Percentiles rank a stretch among this genome's conserved stretches.
phyloP scores from a whole-genome alignment of 768 basidiomycete genomes.

The Amylocystis lapponica region DNA sequence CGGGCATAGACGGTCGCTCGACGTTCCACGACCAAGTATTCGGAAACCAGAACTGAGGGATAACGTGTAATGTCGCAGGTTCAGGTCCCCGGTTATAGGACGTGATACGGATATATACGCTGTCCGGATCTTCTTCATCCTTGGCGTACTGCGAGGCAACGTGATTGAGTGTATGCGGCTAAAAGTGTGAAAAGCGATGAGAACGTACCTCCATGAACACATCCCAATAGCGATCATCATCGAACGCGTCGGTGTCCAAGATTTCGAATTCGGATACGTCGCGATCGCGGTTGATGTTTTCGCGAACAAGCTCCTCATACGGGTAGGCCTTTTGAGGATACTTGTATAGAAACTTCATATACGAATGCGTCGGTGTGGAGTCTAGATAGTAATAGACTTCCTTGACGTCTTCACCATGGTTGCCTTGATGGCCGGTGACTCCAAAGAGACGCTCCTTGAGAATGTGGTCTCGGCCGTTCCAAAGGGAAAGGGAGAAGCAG shows the following conservation, averaged over 20 bases:
- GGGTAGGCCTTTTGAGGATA: constrained; percentile 92
- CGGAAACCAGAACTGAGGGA: constrained; percentile 96
- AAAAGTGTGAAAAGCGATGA: constrained; percentile 1
- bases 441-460: constrained; percentile 97
- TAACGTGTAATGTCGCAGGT: constrained; percentile 86
- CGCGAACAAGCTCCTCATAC: constrained; percentile 87
- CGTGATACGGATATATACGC: constrained; percentile 89
- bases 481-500: constrained; percentile 85
- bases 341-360: constrained; percentile 99
- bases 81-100: constrained; percentile 96
- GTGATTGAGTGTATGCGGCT: constrained; percentile 5
- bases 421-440: constrained; percentile 94
- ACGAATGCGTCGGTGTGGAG: constrained; percentile 97
- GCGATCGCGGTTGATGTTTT: constrained; percentile 76
- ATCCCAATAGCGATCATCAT: constrained; percentile 96
- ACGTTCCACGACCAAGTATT: constrained; percentile 97
- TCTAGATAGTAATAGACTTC: constrained; percentile 99
- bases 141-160: constrained; percentile 93
- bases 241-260: constrained; percentile 86
- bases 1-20: constrained; percentile 61
- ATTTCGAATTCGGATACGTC: constrained; percentile 92
- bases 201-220: constrained; percentile 89
- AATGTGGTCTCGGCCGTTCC: constrained; percentile 94
- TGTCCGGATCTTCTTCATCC: constrained; percentile 87
- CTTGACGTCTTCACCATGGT: constrained; percentile 99